Evolutionary conservation across 192 early-diverging fungal genomes (phyloP).

Genomic region (Coemansia javaensis): DNA sequence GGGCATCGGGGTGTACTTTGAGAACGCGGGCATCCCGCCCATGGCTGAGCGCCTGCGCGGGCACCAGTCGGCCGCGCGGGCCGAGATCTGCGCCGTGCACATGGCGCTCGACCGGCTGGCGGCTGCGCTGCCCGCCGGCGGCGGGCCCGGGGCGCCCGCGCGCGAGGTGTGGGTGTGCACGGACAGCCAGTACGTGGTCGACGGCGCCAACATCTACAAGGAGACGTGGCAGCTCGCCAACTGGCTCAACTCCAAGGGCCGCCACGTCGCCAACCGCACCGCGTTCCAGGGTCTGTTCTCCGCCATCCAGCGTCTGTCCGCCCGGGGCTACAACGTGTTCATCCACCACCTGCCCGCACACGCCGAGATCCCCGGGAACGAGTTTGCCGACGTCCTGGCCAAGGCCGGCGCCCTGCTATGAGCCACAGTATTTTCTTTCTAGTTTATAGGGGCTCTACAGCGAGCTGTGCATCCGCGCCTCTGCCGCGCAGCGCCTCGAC

Average conservation of each 20-base stretch:
- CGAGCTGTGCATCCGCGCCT: no score
- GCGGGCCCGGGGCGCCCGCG: background rate
- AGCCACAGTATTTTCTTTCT: background rate
- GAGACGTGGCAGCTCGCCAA: conserved; percentile 29
- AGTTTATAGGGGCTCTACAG: background rate
- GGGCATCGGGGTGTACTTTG: conserved; percentile 39
- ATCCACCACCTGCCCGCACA: conserved; percentile 43
- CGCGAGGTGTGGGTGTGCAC: conserved; percentile 44
- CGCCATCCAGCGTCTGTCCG: conserved; percentile 4
- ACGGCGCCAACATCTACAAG: conserved; percentile 33
- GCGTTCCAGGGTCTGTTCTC: conserved; percentile 19
- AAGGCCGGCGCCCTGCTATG: conserved; percentile 40
- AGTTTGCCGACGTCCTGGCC: conserved; percentile 40
- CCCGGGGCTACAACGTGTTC: conserved; percentile 25
- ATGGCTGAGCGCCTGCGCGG: conserved; percentile 23
- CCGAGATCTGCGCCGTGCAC: conserved; percentile 29
- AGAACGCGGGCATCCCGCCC: conserved; percentile 9
- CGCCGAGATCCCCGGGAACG: conserved; percentile 37
- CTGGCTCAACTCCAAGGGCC: conserved; percentile 39
- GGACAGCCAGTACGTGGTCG: conserved; percentile 44
- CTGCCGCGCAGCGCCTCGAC: conserved; percentile 1
- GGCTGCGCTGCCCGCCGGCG: background rate
- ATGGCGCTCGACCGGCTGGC: conserved; percentile 13
- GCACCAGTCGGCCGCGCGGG: conserved; percentile 33
- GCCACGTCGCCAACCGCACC: conserved; percentile 33